These are phyloP conservation scores for Claviceps purpurea DNA, from an alignment of 2,329 filamentous ascomycete genomes.

Conservation along the genomic window DNA sequence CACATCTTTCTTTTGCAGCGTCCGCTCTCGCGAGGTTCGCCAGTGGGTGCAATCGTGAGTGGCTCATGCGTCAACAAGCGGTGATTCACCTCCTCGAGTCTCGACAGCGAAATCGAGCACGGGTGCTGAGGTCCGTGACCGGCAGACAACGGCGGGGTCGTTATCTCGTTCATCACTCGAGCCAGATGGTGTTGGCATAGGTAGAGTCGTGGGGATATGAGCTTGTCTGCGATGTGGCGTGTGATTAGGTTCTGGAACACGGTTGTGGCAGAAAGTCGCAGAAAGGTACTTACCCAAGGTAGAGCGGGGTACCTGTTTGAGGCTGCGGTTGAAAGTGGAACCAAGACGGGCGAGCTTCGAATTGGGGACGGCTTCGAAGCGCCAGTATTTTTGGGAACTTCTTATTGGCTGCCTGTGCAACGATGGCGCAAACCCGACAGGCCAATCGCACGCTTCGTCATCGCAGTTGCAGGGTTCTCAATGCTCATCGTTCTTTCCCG, in stretches of 20 bases:
- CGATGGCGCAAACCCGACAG: constrained; percentile 13
- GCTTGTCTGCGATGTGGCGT: constrained; percentile 10
- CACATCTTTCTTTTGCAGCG: background rate
- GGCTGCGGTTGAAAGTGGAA: constrained; percentile 18
- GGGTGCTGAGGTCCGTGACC: background rate
- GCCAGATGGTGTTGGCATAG: background rate
- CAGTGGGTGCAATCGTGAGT: background rate
- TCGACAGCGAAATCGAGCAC: background rate
- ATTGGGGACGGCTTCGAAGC: constrained; percentile 20
- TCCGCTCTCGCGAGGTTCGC: background rate
- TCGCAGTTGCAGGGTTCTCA: constrained; percentile 20
- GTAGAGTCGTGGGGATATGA: background rate
- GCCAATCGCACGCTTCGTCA: constrained; percentile 23
- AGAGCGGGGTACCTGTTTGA: constrained; percentile 1
- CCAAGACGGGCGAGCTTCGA: constrained; percentile 13
- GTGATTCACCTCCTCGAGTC: background rate
- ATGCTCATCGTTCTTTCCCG: constrained; percentile 21
- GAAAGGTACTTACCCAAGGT: background rate
- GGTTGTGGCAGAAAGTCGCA: constrained; percentile 1
- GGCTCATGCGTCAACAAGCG: background rate
- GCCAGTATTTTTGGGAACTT: constrained; percentile 18
- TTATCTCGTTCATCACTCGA: background rate
- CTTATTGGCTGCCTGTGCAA: constrained; percentile 22
- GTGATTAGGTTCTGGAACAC: constrained; percentile 17
- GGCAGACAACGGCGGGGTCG: background rate